Base-by-base conservation (phyloP, 768 basidiomycete genomes). In the Russula emetica region DNA sequence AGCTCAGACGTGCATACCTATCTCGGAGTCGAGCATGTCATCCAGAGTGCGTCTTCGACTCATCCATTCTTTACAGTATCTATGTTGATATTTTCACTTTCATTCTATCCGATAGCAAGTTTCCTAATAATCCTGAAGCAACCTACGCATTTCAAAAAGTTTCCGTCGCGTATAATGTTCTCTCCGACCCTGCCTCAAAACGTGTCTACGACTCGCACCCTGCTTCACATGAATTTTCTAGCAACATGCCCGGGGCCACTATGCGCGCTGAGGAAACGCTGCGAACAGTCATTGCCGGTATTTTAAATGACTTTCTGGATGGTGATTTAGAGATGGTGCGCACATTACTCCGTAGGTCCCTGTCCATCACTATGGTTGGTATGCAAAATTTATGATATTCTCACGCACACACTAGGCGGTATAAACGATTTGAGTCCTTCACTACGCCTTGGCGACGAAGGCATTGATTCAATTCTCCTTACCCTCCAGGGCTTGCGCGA, bases 141-240 rank as follows among this genome's bases (percentile, higher is more conserved):
- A 94, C 92, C 0, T 78, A 83, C 22, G 92, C 92, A 0, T 94
- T 94, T 72, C 92, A 94, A 71, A 89, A 88, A 69, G 87, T 94
- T 5, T 87, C 89, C 6, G 83, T 91, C 18, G 92, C 92, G 1
- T 94, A 93, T 69, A 82, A 88, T 67, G 83, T 90, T 10, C 84
- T 94, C 62, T 87, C 86, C 69, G 85, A 86, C 58, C 88, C 92
- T 0, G 77, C 83, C 16, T 82, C 85, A 6, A 82, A 84, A 67
- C 82, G 84, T 16, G 67, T 81, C 38, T 94, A 94, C 71, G 92
- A 94, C 71, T 76, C 75, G 55, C 81, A 80, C 42, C 79, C 80
- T 0, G 72, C 78, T 11, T 75, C 77, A 28, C 72, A 74, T 59
- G 71, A 51, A 51, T 71, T 34, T 83, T 80, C 69, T 82, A 87